Percentiles rank a stretch among this genome's conserved stretches.
Conservation (phyloP, 2,329 filamentous ascomycete genomes). For the Rutstroemia sp. region DNA sequence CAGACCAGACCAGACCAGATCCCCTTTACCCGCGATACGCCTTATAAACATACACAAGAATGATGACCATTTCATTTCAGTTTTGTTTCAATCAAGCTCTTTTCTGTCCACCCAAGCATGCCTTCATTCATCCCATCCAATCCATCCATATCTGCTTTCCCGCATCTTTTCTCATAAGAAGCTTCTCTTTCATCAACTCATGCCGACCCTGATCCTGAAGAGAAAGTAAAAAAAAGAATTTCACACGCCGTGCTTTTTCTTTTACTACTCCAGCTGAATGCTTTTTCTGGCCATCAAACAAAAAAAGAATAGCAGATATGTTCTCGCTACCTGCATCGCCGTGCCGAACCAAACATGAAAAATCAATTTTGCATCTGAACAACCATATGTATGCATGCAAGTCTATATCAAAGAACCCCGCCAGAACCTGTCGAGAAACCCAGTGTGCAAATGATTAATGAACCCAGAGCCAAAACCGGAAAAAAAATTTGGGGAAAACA, state of each 20-base stretch:
- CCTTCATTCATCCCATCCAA: background rate
- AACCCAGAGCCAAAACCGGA: constrained; percentile 9
- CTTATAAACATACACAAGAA: background rate
- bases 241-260: background rate
- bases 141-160: background rate
- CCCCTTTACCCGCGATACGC: background rate
- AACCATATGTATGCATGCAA: constrained; percentile 11
- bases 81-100: background rate
- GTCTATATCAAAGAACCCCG: constrained; percentile 10
- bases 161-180: background rate
- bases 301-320: background rate
- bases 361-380: background rate
- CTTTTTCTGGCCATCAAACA: background rate
- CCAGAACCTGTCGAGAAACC: constrained; percentile 2
- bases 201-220: background rate
- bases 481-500: background rate
- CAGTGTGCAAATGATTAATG: constrained; percentile 9
- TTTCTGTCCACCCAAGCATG: background rate
- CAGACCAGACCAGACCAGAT: background rate
- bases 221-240: background rate
- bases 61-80: too few relatives aligned
- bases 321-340: background rate
- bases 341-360: constrained; percentile 2
- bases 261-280: background rate
- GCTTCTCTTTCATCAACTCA: background rate